Percentiles rank a stretch among this genome's conserved stretches.
Evolutionary conservation across 257 asterid species (phyloP).

Genomic region (Lavandula angustifolia): DNA sequence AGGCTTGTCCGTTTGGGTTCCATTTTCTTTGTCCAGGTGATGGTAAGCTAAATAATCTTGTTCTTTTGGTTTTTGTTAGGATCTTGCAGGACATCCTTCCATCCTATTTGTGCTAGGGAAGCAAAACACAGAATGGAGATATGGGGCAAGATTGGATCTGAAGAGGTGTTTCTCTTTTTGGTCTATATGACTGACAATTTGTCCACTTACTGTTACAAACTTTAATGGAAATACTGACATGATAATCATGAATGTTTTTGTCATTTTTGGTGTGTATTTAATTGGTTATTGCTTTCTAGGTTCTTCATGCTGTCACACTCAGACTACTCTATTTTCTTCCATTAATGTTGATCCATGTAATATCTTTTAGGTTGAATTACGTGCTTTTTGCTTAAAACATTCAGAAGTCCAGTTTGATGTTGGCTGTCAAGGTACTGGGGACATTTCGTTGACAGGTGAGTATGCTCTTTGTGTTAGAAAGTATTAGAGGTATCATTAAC

Average conservation of each 20-base stretch:
- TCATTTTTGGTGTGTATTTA: not conserved
- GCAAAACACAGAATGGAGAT: constrained; percentile 93
- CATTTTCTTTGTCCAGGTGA: constrained; percentile 20
- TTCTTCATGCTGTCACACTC: constrained; percentile 6
- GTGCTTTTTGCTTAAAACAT: constrained; percentile 93
- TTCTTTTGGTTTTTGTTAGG: constrained; percentile 56
- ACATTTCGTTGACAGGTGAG: constrained; percentile 46
- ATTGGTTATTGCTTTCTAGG: constrained; percentile 15
- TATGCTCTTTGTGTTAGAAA: constrained; percentile 39
- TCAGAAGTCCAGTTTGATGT: constrained; percentile 58
- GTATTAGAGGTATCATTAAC: constrained; percentile 29
- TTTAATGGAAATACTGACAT: not conserved
- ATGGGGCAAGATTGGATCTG: constrained; percentile 95
- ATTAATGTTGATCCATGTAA: constrained; percentile 21
- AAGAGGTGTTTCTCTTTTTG: constrained; percentile 60
- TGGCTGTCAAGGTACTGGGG: constrained; percentile 48
- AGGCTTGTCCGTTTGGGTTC: not conserved
- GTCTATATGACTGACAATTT: not conserved
- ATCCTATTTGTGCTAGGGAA: constrained; percentile 98
- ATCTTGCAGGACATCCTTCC: constrained; percentile 96
- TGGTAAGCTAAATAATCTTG: constrained; percentile 30
- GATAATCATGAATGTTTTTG: constrained; percentile 1
- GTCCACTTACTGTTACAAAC: not conserved
- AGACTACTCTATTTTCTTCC: not conserved
- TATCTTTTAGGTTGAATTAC: constrained; percentile 77